Conservation (phyloP, 805 yeast genomes). For the Metschnikowia peoriensis region DNA sequence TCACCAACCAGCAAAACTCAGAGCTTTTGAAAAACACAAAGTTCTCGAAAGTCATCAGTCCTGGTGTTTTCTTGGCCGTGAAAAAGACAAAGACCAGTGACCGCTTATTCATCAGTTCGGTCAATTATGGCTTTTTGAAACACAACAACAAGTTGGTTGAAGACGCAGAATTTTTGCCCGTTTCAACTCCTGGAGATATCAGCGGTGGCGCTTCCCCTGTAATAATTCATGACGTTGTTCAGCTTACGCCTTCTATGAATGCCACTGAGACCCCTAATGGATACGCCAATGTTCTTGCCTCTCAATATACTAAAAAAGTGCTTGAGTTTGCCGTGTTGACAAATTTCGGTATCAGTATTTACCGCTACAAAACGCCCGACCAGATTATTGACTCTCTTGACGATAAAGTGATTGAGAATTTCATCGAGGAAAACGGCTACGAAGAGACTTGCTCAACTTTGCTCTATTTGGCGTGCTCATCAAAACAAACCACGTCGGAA, state of each 20-base stretch:
- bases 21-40: slow-evolving; percentile 59
- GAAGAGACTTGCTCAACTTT: slow-evolving; percentile 91
- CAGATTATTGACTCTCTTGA: slow-evolving; percentile 68
- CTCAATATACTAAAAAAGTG: slow-evolving; percentile 70
- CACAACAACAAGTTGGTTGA: slow-evolving; percentile 70
- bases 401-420: slow-evolving; percentile 63
- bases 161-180: slow-evolving; percentile 69
- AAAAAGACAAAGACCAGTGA: slow-evolving; percentile 44
- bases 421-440: slow-evolving; percentile 76
- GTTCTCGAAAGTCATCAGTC: slow-evolving; percentile 65
- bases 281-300: slow-evolving; percentile 80
- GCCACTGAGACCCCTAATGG: slow-evolving; percentile 78
- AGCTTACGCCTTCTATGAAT: slow-evolving; percentile 65
- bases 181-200: slow-evolving; percentile 19
- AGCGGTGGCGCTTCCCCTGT: slow-evolving; percentile 24
- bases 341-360: slow-evolving; percentile 70
- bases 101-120: slow-evolving; percentile 68
- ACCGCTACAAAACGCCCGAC: slow-evolving; percentile 77
- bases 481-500: slow-evolving; percentile 52
- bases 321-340: slow-evolving; percentile 82
- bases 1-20: slow-evolving; percentile 45
- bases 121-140: slow-evolving; percentile 83
- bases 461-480: slow-evolving; percentile 76
- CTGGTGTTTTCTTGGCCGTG: slow-evolving; percentile 82
- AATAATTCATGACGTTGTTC: slow-evolving; percentile 67